These are phyloP conservation scores for Chrysopogon serrulatus DNA, from an alignment of 176 grass and related monocot species.

Conservation along the genomic window DNA sequence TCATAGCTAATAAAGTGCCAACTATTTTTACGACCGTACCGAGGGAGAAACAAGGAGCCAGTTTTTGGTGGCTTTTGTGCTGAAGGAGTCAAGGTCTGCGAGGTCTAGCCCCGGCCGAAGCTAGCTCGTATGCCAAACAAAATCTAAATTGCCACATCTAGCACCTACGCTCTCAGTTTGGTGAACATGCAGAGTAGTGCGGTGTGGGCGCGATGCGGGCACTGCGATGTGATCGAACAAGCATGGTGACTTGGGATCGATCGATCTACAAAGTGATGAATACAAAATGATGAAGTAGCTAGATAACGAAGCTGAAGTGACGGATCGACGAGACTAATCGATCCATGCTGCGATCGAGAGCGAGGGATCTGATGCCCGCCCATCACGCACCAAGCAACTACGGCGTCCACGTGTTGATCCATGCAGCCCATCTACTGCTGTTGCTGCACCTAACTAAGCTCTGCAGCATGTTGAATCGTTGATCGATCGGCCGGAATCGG, in stretches of 20 bases:
- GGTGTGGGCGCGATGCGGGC: too few species aligned
- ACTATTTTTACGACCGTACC: too few species aligned
- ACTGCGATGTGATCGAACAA: background rate
- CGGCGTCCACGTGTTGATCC: background rate
- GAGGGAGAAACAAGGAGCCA: too few species aligned
- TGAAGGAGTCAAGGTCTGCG: too few species aligned
- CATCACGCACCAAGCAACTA: background rate
- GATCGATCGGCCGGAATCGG: background rate
- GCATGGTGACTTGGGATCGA: background rate
- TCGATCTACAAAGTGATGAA: background rate
- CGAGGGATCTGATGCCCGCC: background rate
- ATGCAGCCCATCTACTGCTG: constrained; percentile 24
- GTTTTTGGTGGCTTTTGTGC: too few species aligned
- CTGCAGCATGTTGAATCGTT: background rate
- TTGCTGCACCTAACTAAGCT: background rate
- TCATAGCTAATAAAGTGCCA: too few species aligned
- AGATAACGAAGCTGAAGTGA: background rate
- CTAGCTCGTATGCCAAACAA: too few species aligned
- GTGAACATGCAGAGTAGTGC: too few species aligned
- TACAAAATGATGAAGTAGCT: background rate
- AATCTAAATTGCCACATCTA: too few species aligned
- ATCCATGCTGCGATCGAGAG: background rate
- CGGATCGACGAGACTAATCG: constrained; percentile 14
- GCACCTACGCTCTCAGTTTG: too few species aligned
- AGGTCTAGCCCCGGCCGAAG: too few species aligned